Evolutionary conservation across 2,329 filamentous ascomycete genomes (phyloP).

Genomic region (Epichloe gansuensis): DNA sequence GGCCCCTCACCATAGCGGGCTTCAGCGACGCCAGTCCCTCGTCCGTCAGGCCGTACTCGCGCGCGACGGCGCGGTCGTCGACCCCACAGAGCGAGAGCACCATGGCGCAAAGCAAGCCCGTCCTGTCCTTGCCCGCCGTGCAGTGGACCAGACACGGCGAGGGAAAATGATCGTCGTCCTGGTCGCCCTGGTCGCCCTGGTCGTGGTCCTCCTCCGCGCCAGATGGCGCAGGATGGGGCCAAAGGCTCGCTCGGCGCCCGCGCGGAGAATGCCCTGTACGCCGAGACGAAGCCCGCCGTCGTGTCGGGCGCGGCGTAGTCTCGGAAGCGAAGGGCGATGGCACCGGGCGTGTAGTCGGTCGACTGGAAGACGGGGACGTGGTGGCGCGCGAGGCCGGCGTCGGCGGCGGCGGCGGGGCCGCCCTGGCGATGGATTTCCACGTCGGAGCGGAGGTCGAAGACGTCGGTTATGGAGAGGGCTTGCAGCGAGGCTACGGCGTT

Average conservation of each 20-base stretch:
- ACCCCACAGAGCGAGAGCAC: slow-evolving; percentile 54
- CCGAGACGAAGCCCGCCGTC: slow-evolving; percentile 46
- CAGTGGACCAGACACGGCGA: slow-evolving; percentile 56
- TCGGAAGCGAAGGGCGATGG: slow-evolving; percentile 46
- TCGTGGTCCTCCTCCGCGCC: slow-evolving; percentile 20
- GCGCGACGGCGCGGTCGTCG: slow-evolving; percentile 42
- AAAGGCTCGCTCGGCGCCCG: slow-evolving; percentile 38
- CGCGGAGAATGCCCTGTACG: slow-evolving; percentile 50
- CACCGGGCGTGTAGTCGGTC: slow-evolving; percentile 49
- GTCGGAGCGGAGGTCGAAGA: slow-evolving; percentile 59
- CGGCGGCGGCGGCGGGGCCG: slow-evolving; percentile 13
- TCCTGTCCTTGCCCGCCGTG: slow-evolving; percentile 67
- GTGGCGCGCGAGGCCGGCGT: slow-evolving; percentile 26
- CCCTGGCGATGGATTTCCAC: slow-evolving; percentile 40
- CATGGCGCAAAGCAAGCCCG: slow-evolving; percentile 57
- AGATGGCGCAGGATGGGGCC: slow-evolving; percentile 43
- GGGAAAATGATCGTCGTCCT: slow-evolving; percentile 4
- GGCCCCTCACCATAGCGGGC: slow-evolving; percentile 35
- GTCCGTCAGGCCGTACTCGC: slow-evolving; percentile 59
- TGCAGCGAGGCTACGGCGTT: slow-evolving; percentile 40
- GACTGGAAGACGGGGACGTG: slow-evolving; percentile 55
- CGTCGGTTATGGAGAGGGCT: slow-evolving; percentile 45
- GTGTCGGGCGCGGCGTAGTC: slow-evolving; percentile 44
- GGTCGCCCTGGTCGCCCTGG: no score
- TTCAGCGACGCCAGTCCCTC: slow-evolving; percentile 43